phyloP scores from a whole-genome alignment of 1,284 basidiomycete species.

The Earliella scabrosa region DNA sequence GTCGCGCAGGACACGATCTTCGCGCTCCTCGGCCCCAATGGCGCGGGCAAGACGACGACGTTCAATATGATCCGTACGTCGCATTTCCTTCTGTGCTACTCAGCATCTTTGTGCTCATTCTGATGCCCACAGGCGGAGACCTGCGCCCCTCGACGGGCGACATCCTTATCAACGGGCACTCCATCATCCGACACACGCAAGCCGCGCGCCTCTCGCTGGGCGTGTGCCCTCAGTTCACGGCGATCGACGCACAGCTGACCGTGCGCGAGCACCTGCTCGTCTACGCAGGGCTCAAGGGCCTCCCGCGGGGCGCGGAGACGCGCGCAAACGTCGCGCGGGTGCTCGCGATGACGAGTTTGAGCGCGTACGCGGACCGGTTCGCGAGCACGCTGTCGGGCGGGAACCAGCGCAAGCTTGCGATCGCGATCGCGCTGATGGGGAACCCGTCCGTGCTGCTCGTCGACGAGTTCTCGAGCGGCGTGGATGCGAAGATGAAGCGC shows the following conservation, averaged over 20 bases:
- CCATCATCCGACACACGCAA: constrained; percentile 63
- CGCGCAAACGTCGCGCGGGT: constrained; percentile 60
- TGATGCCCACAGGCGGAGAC: constrained; percentile 53
- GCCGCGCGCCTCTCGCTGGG: constrained; percentile 70
- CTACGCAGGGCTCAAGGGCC: constrained; percentile 73
- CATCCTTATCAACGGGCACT: constrained; percentile 64
- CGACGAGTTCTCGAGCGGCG: constrained; percentile 84
- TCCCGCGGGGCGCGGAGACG: constrained; percentile 54
- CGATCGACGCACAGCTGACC: constrained; percentile 77
- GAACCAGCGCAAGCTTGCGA: constrained; percentile 80
- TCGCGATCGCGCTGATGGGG: constrained; percentile 81
- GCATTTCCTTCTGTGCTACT: too few relatives aligned
- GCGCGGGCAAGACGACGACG: constrained; percentile 81
- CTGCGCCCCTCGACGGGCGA: constrained; percentile 66
- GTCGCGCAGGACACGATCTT: constrained; percentile 69
- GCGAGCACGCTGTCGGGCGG: constrained; percentile 79
- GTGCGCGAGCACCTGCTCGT: constrained; percentile 76
- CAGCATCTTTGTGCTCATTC: background rate
- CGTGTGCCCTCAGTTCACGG: constrained; percentile 84
- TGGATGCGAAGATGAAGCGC: constrained; percentile 83
- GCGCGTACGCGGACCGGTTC: constrained; percentile 66
- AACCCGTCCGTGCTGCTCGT: constrained; percentile 81
- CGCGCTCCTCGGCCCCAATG: constrained; percentile 80
- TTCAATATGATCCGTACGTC: constrained; percentile 75
- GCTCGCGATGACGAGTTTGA: constrained; percentile 62